Base-by-base conservation (phyloP, 129 eudicot genomes). In the Saussurea involucrata region DNA sequence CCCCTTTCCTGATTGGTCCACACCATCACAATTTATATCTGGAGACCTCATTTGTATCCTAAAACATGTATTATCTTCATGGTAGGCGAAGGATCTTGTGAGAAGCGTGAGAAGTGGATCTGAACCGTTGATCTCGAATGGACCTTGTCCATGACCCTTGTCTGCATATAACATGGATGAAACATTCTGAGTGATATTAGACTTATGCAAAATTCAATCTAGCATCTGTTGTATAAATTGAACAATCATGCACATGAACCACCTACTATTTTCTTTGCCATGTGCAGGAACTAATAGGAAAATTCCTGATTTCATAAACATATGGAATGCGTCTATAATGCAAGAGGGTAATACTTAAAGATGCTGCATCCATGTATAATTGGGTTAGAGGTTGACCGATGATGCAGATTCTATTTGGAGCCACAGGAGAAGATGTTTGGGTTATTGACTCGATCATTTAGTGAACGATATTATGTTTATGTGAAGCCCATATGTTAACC, bases 211-310 rank as follows among this genome's bases (percentile, higher is more conserved):
- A 17, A 53, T 53, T 22, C 9, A 17, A 53, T 53, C 24, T 53
- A 53, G 61, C 61, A 70, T 42, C 6, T 42, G 60, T n/a, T 21
- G 22, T 11, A 13, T 37, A 6, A 33, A 40, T 20, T 40, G 60
- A 12, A 70, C 21, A 69, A 69, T 13, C 20, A 69, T 69, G 32
- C 73, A 69, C 73, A 21, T 0, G 58, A 69, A 69, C 32, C 75
- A 40, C 5, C n/a, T 24, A 70, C 72, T 49, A 76, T 49, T 21
- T 76, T 67, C 17, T 66, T 29, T 66, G 55, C 18, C 57, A 49
- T 29, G 10, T 76, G 73, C 80, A 76, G 80, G 74, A 33, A 66
- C 49, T 76, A 68, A 44, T 40, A 4, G 63, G 27, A 37, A 74
- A 37, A 10, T 33, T 66, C 32, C 8, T 44, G 57, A 32, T 73